Conservation (phyloP, 2,329 filamentous ascomycete species). For the Trichoderma endophyticum region DNA sequence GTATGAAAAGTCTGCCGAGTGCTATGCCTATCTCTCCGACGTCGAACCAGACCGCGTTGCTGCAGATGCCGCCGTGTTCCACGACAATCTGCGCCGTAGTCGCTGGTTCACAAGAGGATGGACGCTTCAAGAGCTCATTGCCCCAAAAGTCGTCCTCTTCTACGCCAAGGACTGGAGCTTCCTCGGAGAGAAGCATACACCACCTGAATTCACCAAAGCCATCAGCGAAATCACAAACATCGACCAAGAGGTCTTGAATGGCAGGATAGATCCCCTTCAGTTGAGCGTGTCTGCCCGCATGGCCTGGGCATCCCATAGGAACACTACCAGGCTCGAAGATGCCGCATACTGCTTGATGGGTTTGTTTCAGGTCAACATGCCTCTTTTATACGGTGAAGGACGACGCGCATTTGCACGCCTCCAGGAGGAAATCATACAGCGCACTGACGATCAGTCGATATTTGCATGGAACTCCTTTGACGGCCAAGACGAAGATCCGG, state of each 20-base stretch:
- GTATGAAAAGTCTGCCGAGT: constrained; percentile 26
- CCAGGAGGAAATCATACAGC: constrained; percentile 20
- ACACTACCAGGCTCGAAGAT: constrained; percentile 23
- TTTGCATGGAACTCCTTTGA: constrained; percentile 22
- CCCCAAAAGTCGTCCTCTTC: constrained; percentile 19
- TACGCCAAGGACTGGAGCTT: constrained; percentile 13
- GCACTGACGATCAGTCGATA: constrained; percentile 22
- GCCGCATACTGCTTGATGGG: constrained; percentile 24
- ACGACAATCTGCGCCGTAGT: constrained; percentile 17
- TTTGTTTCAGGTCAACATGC: constrained; percentile 23
- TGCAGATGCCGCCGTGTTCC: background rate
- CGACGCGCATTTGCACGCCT: constrained; percentile 17
- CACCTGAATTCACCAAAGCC: background rate
- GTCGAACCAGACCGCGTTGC: constrained; percentile 13
- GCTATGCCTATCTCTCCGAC: constrained; percentile 28
- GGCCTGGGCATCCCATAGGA: constrained; percentile 21
- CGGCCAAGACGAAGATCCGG: constrained; percentile 14
- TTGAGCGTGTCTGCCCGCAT: constrained; percentile 20
- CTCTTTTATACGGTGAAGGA: constrained; percentile 24
- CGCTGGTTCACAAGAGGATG: constrained; percentile 24
- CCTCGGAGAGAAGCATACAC: constrained; percentile 12
- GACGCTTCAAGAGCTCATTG: constrained; percentile 22
- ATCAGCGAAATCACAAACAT: constrained; percentile 14
- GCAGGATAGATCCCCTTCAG: constrained; percentile 10
- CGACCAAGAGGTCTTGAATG: constrained; percentile 11